Base-by-base conservation (phyloP, 2,329 filamentous ascomycete species). In the Pseudogymnoascus verrucosus region DNA sequence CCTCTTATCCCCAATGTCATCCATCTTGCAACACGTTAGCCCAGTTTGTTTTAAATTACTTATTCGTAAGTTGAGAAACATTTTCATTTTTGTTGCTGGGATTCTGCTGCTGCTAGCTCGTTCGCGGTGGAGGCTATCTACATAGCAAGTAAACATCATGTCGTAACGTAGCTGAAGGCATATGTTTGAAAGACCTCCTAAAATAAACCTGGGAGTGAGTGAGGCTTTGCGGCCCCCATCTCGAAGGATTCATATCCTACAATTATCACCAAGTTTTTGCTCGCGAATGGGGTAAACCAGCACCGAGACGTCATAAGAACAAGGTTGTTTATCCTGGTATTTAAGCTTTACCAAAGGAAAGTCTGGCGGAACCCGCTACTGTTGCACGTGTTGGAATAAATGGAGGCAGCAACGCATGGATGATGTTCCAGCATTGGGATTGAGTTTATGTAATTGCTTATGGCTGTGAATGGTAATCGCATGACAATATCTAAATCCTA, bases 281-380 rank as follows among this genome's bases (percentile, higher is more conserved):
- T 12, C 2, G 5, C 4, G n/a, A 51, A 26, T 5, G 2, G 44
- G 6, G 5, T 2, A 28, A 51, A 26, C 11, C 6, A 21, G 44
- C 14, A 8, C 3, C 12, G 12, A 51, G n/a, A 51, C 44, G 44
- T 51, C 44, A 51, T 51, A 51, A 26, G 44, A 51, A 51, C 44
- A 51, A 51, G 44, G 44, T 51, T 28, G n/a, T 31, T 51, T 51
- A 51, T 51, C 44, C 40, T 44, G 28, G 21, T n/a, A 21, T n/a
- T 51, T 51, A 51, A 51, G 44, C 44, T 51, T 51, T 51, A 28
- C 11, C 44, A 51, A 51, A 26, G 44, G 44, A 51, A 51, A 51
- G 44, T 26, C 12, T 51, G 21, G 44, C 21, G 21, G 44, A 51
- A 26, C 44, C 44, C 44, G 21, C 44, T 51, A 51, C 44, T 6